Evolutionary conservation across 2,329 filamentous ascomycete species (phyloP), one percentile per base, ranked within the genome.

Genomic region (Aspergillus pseudotamarii): DNA sequence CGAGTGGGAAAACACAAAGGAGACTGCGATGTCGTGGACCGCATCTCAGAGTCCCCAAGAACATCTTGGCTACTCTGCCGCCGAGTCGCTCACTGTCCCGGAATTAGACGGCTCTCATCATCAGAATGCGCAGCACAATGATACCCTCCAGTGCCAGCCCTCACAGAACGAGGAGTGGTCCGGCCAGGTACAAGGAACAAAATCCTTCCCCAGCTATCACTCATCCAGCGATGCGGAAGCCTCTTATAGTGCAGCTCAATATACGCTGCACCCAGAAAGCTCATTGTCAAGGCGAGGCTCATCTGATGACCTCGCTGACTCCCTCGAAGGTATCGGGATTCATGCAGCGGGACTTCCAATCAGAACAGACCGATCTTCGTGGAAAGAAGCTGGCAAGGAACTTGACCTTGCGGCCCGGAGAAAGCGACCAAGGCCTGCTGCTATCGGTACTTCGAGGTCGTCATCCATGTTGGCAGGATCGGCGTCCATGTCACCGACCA

Each of bases 361-460:
- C 36, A 69, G 68, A 45, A 66, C 67, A 4, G 73, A 73, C 23
- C 66, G 65, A 26, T 59, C 68, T 26, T 72, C 72, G 16, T 78
- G 76, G 76, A 75, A 75, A 60, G 73, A 75, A 53, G 65, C 75
- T 36, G 75, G 78, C 48, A 80, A 79, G 61, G 76, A 80, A 65
- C 71, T 81, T 54, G 80, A 82, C 63, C 73, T 83, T 65, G 81
- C 81, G 36, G 79, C 80, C 8, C 75, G 81, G 54, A 75, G 81
- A 61, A 82, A 82, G 67, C 75, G 80, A 41, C 81, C 81, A 16
- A 72, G 81, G 57, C 81, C 81, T 38, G 79, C 81, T 59, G 79
- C 80, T 55, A 79, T 83, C 65, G 80, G 80, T 36, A 82, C 80
- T 16, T 73, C 78, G 6, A 70, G 73, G 21, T 73, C 79, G 23